Evolutionary conservation across 1,284 basidiomycete species (phyloP).

Genomic region (Marasmius fiardii): DNA sequence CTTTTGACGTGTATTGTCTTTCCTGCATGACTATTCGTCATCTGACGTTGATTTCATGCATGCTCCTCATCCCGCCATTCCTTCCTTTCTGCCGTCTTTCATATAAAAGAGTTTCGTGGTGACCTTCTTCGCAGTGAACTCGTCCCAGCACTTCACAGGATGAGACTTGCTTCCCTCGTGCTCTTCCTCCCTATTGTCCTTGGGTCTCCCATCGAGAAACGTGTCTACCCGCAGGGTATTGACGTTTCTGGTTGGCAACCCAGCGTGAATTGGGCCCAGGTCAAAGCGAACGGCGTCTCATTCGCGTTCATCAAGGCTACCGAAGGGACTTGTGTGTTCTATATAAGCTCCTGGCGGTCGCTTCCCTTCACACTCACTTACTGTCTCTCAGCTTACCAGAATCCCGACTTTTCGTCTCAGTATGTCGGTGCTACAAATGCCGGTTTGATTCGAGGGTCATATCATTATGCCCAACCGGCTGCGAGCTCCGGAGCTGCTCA

Average conservation of each 20-base stretch:
- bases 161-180: neutral
- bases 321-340: slow-evolving; percentile 51
- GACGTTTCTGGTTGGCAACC: slow-evolving; percentile 58
- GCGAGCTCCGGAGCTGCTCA: slow-evolving; percentile 52
- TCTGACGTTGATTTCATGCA: too few species aligned
- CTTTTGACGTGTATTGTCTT: too few species aligned
- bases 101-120: neutral
- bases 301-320: slow-evolving; percentile 74
- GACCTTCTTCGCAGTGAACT: neutral
- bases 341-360: neutral
- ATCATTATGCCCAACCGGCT: slow-evolving; percentile 60
- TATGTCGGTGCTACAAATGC: slow-evolving; percentile 54
- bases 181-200: slow-evolving; percentile 5
- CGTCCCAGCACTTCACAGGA: neutral
- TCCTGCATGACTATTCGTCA: too few species aligned
- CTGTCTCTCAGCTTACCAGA: slow-evolving; percentile 27
- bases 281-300: slow-evolving; percentile 51
- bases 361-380: neutral
- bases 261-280: slow-evolving; percentile 49
- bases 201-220: slow-evolving; percentile 21
- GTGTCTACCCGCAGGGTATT: slow-evolving; percentile 43
- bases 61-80: neutral
- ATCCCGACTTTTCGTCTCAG: slow-evolving; percentile 44
- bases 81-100: neutral
- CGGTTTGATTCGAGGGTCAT: slow-evolving; percentile 54